A percentile compares a stretch with the other conserved stretches of the same genome.
Conservation (phyloP, 768 basidiomycete genomes). For the Leccinum obscurum region DNA sequence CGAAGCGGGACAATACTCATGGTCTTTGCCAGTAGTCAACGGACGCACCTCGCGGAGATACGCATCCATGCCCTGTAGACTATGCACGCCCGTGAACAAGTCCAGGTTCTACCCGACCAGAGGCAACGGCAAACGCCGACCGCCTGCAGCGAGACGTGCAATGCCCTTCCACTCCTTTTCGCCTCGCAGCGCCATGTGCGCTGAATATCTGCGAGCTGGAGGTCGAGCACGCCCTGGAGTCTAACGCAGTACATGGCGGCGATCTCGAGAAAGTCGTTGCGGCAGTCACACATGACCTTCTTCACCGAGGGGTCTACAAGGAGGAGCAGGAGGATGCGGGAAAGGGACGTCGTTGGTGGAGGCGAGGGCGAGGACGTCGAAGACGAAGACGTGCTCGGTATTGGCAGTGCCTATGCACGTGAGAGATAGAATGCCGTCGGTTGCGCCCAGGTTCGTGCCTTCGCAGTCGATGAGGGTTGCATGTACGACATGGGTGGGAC, state of each 20-base stretch:
- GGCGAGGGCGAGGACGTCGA: constrained; percentile 37
- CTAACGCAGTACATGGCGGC: constrained; percentile 25
- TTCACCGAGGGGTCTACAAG: constrained; percentile 30
- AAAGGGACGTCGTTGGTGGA: constrained; percentile 7
- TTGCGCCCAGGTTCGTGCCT: constrained; percentile 34
- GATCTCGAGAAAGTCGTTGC: constrained; percentile 42
- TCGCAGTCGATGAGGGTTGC: constrained; percentile 41
- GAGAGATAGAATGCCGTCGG: constrained; percentile 35
- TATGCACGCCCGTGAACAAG: constrained; percentile 27
- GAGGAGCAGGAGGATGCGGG: constrained; percentile 28
- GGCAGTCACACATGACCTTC: constrained; percentile 46
- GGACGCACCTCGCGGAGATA: constrained; percentile 30
- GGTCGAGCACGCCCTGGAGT: constrained; percentile 38
- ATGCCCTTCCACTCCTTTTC: constrained; percentile 30
- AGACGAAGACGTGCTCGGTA: constrained; percentile 36
- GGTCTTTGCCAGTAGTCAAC: constrained; percentile 32
- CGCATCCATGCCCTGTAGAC: constrained; percentile 32
- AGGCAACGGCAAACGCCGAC: constrained; percentile 24
- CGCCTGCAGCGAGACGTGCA: constrained; percentile 25
- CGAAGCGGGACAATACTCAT: constrained; percentile 20
- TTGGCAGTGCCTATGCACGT: constrained; percentile 34
- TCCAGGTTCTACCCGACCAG: constrained; percentile 26
- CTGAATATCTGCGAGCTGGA: constrained; percentile 42
- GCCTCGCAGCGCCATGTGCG: constrained; percentile 19
- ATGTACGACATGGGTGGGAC: constrained; percentile 10